Evolutionary conservation across 2,329 filamentous ascomycete species (phyloP).

Genomic region (Exophiala sp.): DNA sequence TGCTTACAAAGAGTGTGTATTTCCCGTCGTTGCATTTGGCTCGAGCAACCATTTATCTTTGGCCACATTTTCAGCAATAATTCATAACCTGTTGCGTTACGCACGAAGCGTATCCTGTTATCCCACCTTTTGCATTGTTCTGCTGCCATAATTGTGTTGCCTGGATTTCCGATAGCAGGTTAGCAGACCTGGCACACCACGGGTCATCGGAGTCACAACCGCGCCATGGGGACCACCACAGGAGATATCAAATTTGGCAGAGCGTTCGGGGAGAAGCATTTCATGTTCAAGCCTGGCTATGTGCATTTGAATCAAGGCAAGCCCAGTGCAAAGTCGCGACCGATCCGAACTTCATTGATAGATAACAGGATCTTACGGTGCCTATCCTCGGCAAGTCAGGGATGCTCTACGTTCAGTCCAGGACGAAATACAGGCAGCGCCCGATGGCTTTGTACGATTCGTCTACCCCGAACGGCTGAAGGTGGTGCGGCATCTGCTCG

Average conservation of each 20-base stretch:
- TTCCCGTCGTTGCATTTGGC: too few relatives aligned
- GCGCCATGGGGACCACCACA: too few relatives aligned
- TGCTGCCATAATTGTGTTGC: too few relatives aligned
- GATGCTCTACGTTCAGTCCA: constrained; percentile 62
- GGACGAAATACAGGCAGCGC: constrained; percentile 60
- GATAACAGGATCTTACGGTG: constrained; percentile 69
- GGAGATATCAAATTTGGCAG: constrained; percentile 43
- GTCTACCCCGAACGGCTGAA: constrained; percentile 61
- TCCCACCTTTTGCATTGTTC: too few relatives aligned
- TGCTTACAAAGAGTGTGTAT: too few relatives aligned
- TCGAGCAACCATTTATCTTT: too few relatives aligned
- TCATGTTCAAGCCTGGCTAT: constrained; percentile 62
- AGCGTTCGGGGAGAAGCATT: constrained; percentile 55
- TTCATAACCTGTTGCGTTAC: too few relatives aligned
- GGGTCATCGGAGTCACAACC: too few relatives aligned
- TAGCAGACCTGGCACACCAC: too few relatives aligned
- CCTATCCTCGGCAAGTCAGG: constrained; percentile 62
- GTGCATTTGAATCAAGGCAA: constrained; percentile 73
- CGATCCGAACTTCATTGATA: neutral
- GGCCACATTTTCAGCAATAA: too few relatives aligned
- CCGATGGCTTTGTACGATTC: constrained; percentile 73
- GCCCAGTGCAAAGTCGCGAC: constrained; percentile 6
- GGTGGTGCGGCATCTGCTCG: constrained; percentile 60
- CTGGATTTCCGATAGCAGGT: too few relatives aligned
- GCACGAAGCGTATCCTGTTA: too few relatives aligned